Evolutionary conservation across 331 rosid genomes (phyloP), one percentile per base, ranked within the genome.

Genomic region (Dryas integrifolia): DNA sequence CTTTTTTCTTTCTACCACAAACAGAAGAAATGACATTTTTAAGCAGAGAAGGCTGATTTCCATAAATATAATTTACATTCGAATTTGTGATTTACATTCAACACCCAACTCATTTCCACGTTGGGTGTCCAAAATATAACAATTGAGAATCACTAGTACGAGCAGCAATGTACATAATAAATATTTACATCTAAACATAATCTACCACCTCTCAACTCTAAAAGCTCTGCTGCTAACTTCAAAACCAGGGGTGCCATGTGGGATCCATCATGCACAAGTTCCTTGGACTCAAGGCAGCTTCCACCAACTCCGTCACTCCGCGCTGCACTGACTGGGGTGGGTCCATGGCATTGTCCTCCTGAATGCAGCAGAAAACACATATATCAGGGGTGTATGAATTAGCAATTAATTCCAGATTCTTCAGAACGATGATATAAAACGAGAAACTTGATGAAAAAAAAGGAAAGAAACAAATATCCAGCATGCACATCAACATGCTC

Each of bases 191-290:
- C 43, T 15, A 21, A 41, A 41, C 67, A 44, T 10, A 41, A 65
- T 39, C 6, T 30, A 41, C 51, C 41, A 12, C 0, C 30, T 12
- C 41, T 69, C 30, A 21, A 26, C 56, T 39, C 63, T 30, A 39
- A 9, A 39, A 49, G 35, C 68, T 67, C 45, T 9, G 57, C 30
- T 7, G 40, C 56, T 9, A 7, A 9, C 18, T 14, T 75, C 77
- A 92, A 84, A 95, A 95, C 99, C 99, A 95, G 58, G 99, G 98
- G 79, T 95, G 99, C 99, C 99, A 95, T 9, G 99, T 95, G 3
- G 99, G 97, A 85, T 95, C 99, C 99, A 95, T 95, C 97, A 87
- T 92, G 90, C 99, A 95, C 83, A 95, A 79, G 82, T 92, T 90
- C 88, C 96, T 86, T 3, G 99, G 99, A 49, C 87, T 84, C 73